Evolutionary conservation across 768 basidiomycete species (phyloP).

Genomic region (Crassisporium funariophilum): DNA sequence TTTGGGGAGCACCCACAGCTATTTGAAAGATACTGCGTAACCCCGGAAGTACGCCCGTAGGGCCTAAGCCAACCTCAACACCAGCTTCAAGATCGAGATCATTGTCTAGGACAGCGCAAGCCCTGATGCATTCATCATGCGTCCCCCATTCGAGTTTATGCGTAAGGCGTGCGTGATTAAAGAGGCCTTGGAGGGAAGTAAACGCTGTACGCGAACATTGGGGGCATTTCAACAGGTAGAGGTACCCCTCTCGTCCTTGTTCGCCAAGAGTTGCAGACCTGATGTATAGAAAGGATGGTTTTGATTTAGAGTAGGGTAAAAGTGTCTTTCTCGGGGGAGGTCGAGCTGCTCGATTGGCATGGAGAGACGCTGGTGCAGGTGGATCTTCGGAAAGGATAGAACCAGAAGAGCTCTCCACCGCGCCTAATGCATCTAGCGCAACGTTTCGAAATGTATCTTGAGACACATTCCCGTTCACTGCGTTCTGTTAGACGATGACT

Average conservation of each 20-base stretch:
- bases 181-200: constrained; percentile 52
- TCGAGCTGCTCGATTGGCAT: constrained; percentile 16
- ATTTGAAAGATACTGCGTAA: constrained; percentile 50
- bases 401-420: constrained; percentile 42
- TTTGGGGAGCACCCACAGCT: constrained; percentile 38
- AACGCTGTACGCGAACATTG: constrained; percentile 46
- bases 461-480: constrained; percentile 18
- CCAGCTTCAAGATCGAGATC: constrained; percentile 42
- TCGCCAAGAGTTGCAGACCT: constrained; percentile 27
- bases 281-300: constrained; percentile 41
- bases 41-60: constrained; percentile 45
- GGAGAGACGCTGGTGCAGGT: constrained; percentile 20
- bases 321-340: constrained; percentile 18
- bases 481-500: not conserved
- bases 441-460: constrained; percentile 36
- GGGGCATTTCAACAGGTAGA: constrained; percentile 48
- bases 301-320: constrained; percentile 11
- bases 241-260: constrained; percentile 19
- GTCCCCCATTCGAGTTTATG: constrained; percentile 55
- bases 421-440: constrained; percentile 42
- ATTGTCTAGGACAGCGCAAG: constrained; percentile 46
- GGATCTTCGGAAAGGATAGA: constrained; percentile 38
- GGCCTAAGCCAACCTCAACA: constrained; percentile 44
- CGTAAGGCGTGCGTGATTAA: constrained; percentile 54
- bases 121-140: constrained; percentile 56